phyloP scores from a whole-genome alignment of 352 stramenopile species.

The Phytophthora pistaciae region DNA sequence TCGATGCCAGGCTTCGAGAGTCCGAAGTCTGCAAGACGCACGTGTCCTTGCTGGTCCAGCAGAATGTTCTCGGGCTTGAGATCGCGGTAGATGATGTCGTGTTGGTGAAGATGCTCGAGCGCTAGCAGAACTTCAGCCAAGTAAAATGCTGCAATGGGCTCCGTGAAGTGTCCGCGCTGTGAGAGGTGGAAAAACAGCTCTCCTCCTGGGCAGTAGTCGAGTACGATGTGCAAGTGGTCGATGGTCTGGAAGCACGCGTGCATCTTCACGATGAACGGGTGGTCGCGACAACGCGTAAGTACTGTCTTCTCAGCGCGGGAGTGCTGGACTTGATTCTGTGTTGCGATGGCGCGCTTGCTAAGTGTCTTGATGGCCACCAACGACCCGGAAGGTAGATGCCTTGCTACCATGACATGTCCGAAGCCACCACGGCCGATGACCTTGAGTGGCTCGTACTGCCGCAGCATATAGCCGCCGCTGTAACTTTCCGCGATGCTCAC shows the following conservation, averaged over 20 bases:
- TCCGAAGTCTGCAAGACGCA: slow-evolving; percentile 93
- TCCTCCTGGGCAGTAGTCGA: slow-evolving; percentile 81
- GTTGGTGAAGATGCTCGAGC: slow-evolving; percentile 77
- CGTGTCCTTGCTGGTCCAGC: slow-evolving; percentile 85
- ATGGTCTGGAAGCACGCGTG: slow-evolving; percentile 91
- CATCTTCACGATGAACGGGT: slow-evolving; percentile 94
- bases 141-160: slow-evolving; percentile 89
- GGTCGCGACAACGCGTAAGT: slow-evolving; percentile 87
- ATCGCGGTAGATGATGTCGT: slow-evolving; percentile 89
- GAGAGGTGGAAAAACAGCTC: slow-evolving; percentile 91
- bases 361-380: slow-evolving; percentile 87
- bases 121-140: slow-evolving; percentile 87
- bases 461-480: slow-evolving; percentile 76
- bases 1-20: slow-evolving; percentile 80
- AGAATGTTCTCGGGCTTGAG: slow-evolving; percentile 94
- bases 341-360: slow-evolving; percentile 81
- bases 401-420: slow-evolving; percentile 86
- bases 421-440: slow-evolving; percentile 88
- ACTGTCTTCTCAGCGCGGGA: slow-evolving; percentile 88
- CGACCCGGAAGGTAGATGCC: slow-evolving; percentile 61
- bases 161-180: slow-evolving; percentile 73
- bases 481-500: slow-evolving; percentile 86
- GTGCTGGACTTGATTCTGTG: slow-evolving; percentile 88
- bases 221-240: slow-evolving; percentile 74
- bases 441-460: slow-evolving; percentile 83